These are phyloP conservation scores for Rhodotorula sp. DNA, from an alignment of 1,284 basidiomycete species.

Conservation along the genomic window DNA sequence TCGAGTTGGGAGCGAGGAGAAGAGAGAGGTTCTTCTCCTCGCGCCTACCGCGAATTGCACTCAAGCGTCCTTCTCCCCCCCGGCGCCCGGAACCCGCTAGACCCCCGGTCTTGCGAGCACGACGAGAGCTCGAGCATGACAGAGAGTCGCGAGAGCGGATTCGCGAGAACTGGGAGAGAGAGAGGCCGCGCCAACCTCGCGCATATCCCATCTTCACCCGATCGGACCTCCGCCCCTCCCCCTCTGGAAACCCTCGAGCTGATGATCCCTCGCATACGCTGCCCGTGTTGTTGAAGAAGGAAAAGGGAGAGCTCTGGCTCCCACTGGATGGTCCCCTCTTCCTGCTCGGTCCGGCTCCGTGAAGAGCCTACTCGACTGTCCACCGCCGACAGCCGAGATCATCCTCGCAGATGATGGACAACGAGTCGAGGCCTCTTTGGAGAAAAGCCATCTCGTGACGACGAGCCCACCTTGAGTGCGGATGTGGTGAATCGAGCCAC, in stretches of 20 bases:
- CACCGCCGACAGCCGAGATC: too few species aligned
- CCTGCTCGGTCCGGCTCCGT: not conserved
- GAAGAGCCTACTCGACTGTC: too few species aligned
- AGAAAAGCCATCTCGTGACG: too few species aligned
- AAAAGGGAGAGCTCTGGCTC: not conserved
- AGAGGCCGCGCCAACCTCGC: constrained; percentile 18
- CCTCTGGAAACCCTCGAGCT: too few species aligned
- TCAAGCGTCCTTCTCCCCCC: constrained; percentile 9
- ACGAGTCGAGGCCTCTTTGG: constrained; percentile 8
- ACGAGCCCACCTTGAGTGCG: not conserved
- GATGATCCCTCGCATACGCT: too few species aligned
- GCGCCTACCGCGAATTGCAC: constrained; percentile 23
- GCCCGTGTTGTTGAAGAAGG: too few species aligned
- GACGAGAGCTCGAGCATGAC: not conserved
- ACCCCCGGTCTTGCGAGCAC: not conserved
- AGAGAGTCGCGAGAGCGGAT: not conserved
- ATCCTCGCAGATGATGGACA: not conserved
- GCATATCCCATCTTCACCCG: constrained; percentile 15
- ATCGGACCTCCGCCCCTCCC: not conserved
- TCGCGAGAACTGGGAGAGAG: not conserved
- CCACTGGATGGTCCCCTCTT: not conserved
- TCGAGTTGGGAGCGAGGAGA: constrained; percentile 20
- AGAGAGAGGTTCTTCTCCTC: not conserved
- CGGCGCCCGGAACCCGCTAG: too few species aligned
- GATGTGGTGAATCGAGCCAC: not conserved